A percentile compares a stretch with the other conserved stretches of the same genome.
Evolutionary conservation across 805 yeast species (phyloP).

Genomic region (Saccharomycopsis oosterbeekiorum): DNA sequence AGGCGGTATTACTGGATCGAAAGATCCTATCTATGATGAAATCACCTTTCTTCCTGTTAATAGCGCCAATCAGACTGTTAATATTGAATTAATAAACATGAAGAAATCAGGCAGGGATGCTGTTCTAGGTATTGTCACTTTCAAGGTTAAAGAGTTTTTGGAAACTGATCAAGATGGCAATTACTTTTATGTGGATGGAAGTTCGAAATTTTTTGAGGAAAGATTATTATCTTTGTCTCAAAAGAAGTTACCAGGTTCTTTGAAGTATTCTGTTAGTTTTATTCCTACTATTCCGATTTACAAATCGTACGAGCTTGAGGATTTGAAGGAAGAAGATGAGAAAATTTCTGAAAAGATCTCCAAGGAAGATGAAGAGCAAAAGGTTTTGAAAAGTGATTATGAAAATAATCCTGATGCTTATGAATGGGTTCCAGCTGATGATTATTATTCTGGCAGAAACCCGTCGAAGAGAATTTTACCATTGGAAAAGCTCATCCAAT

Average conservation of each 20-base stretch:
- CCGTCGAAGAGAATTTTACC: conserved; percentile 34
- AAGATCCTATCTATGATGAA: conserved; percentile 50
- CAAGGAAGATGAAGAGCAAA: conserved; percentile 33
- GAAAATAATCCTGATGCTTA: conserved; percentile 50
- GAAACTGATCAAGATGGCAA: conserved; percentile 38
- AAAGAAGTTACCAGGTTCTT: conserved; percentile 39
- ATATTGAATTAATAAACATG: conserved; percentile 55
- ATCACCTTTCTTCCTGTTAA: conserved; percentile 51
- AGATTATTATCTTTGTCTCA: conserved; percentile 26
- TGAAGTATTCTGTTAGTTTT: conserved; percentile 50
- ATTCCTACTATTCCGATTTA: conserved; percentile 57
- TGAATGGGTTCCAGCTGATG: conserved; percentile 47
- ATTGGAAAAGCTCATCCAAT: conserved; percentile 41
- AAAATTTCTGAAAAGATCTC: conserved; percentile 29
- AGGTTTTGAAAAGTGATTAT: conserved; percentile 39
- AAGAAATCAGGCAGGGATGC: conserved; percentile 58
- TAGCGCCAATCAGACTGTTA: conserved; percentile 49
- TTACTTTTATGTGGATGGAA: conserved; percentile 42
- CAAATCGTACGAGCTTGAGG: conserved; percentile 44
- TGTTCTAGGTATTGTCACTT: conserved; percentile 46
- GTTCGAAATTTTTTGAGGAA: conserved; percentile 33
- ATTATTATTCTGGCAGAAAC: conserved; percentile 32
- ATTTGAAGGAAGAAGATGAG: conserved; percentile 34
- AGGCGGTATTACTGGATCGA: conserved; percentile 43
- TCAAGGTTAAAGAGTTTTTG: conserved; percentile 40